Base-by-base conservation (phyloP, 352 stramenopile species). In the Phytophthora pini region DNA sequence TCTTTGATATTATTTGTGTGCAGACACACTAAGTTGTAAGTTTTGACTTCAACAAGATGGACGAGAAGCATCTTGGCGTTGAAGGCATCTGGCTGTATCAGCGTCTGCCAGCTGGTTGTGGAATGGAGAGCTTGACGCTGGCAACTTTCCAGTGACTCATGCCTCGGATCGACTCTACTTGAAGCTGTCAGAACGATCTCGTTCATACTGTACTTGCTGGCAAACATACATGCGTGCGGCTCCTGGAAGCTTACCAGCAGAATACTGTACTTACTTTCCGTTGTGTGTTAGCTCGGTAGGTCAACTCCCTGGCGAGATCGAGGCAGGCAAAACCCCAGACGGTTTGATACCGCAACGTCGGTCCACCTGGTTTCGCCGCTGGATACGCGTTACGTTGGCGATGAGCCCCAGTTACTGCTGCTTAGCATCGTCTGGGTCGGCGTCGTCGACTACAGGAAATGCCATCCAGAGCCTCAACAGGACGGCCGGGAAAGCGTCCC, bases 1-100 rank as follows among this genome's bases (percentile, higher is more conserved):
- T 43, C 38, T 43, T 43, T 43, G 38, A 74, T 89, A 87, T 76
- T 74, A 87, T 13, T 80, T 51, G 54, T 76, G 54, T 49, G 70
- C n/a, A n/a, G 31, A 2, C 26, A 80, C 27, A 67, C 50, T 56
- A 84, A 88, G 45, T 56, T 64, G 45, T 61, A 60, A 81, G 77
- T 43, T 43, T 43, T 12, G 8, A 36, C 31, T 36, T 36, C 31
- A 13, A 36, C 38, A 43, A 43, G 13, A 47, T 74, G 46, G 41
- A 61, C 20, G 2, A 17, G 34, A n/a, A 11, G 5, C 26, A 31
- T 50, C 24, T 34, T 32, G 24, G 6, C 46, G 29, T 41, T 17
- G 31, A 34, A 34, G 5, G 32, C 54, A 61, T 39, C 27, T 56
- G 34, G 24, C 13, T 12, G 34, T 38, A 50, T 50, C 46, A 31